A percentile compares a stretch with the other conserved stretches of the same genome.
phyloP scores from a whole-genome alignment of 176 grass and related monocot species.

The Pontederia crassipes region DNA sequence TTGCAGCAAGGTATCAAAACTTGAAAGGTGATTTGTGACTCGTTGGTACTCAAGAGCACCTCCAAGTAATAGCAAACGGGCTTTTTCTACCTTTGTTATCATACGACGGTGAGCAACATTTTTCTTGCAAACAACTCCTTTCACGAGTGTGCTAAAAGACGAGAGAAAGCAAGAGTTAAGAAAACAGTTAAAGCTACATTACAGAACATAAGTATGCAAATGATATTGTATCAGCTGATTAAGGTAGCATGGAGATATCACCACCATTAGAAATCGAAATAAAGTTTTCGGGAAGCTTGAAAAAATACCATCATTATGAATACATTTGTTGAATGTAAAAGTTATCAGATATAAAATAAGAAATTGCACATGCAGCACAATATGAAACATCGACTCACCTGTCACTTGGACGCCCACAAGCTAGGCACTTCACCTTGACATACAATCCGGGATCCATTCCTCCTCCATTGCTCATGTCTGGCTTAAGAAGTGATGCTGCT shows the following conservation, averaged over 20 bases:
- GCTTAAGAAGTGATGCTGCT: constrained; percentile 81
- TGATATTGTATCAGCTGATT: too few relatives aligned
- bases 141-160: constrained; percentile 63
- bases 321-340: neutral
- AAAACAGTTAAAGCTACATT: neutral
- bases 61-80: constrained; percentile 73
- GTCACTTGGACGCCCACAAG: constrained; percentile 61
- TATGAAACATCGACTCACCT: constrained; percentile 33
- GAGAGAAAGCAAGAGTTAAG: constrained; percentile 7
- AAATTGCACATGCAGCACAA: neutral
- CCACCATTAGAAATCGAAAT: too few relatives aligned
- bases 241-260: too few relatives aligned
- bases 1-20: constrained; percentile 98
- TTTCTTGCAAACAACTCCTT: constrained; percentile 99
- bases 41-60: constrained; percentile 98
- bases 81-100: constrained; percentile 59
- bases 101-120: constrained; percentile 90
- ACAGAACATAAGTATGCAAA: neutral
- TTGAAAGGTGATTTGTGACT: constrained; percentile 93
- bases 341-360: neutral
- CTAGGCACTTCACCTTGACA: constrained; percentile 96
- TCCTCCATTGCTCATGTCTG: constrained; percentile 95
- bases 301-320: too few relatives aligned
- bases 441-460: constrained; percentile 95
- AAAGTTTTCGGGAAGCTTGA: too few relatives aligned